Conservation (phyloP, 169 alveolate genomes). For the Miamiensis avidus region DNA sequence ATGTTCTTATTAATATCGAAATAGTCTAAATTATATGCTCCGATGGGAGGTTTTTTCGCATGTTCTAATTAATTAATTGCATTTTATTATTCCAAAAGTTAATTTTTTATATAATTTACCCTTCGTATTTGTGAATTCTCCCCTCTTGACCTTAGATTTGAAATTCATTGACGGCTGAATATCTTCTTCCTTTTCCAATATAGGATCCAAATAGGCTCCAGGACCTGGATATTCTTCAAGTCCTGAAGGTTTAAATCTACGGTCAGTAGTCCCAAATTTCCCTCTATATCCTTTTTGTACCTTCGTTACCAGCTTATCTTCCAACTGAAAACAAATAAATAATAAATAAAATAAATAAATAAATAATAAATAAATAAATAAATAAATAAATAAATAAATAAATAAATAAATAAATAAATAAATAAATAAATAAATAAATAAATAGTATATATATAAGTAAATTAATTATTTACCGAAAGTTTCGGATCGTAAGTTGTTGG, state of each 20-base stretch:
- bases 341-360: too few relatives aligned
- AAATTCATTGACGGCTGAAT: background rate
- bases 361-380: background rate
- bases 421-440: too few relatives aligned
- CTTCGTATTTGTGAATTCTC: background rate
- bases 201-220: constrained; percentile 18
- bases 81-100: too few relatives aligned
- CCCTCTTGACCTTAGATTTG: constrained; percentile 1
- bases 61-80: background rate
- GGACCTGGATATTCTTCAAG: constrained; percentile 13
- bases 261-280: constrained; percentile 19
- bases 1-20: constrained; percentile 17
- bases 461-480: background rate
- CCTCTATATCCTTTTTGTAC: constrained; percentile 32
- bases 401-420: too few relatives aligned
- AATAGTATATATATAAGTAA: background rate
- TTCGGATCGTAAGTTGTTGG: constrained; percentile 22
- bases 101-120: background rate
- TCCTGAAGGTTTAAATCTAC: constrained; percentile 9
- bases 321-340: too few relatives aligned
- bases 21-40: background rate
- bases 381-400: too few relatives aligned
- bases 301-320: constrained; percentile 17
- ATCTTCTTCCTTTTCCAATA: constrained; percentile 8
- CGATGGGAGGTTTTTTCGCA: background rate